phyloP scores from a whole-genome alignment of 768 basidiomycete genomes.

The Tulasnella sp. region DNA sequence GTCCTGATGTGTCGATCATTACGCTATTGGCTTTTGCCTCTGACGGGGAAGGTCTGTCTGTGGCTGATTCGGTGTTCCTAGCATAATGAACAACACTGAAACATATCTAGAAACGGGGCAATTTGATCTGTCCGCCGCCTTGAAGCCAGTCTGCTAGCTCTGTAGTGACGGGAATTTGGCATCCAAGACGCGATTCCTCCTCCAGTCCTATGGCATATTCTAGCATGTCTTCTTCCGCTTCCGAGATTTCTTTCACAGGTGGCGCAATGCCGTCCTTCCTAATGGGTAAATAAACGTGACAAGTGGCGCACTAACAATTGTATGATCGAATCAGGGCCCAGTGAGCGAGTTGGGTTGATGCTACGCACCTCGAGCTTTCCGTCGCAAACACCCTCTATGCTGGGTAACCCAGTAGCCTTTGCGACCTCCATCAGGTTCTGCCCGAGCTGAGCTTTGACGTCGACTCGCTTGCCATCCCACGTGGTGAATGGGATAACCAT shows the following conservation, averaged over 20 bases:
- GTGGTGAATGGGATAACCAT: constrained; percentile 11
- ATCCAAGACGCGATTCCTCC: constrained; percentile 15
- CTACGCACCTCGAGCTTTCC: constrained; percentile 18
- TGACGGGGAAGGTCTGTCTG: no score
- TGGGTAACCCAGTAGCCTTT: neutral
- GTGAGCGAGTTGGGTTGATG: no score
- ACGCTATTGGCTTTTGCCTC: no score
- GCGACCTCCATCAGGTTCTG: constrained; percentile 17
- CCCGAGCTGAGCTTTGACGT: constrained; percentile 4
- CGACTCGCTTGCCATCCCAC: constrained; percentile 1
- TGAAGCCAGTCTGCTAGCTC: constrained; percentile 18
- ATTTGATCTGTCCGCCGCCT: constrained; percentile 14
- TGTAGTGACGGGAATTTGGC: constrained; percentile 18
- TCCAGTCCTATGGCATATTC: constrained; percentile 17
- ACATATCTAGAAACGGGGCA: constrained; percentile 18
- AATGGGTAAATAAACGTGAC: constrained; percentile 18
- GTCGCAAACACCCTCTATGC: constrained; percentile 19
- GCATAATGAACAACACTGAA: no score
- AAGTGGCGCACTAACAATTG: constrained; percentile 17
- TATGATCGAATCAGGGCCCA: neutral
- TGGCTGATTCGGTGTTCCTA: no score
- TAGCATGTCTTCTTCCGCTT: constrained; percentile 21
- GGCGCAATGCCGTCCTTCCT: neutral
- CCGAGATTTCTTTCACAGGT: constrained; percentile 2
- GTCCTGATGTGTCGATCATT: no score